phyloP scores from a whole-genome alignment of 345 rosid species.

The Pugionium cornutum region DNA sequence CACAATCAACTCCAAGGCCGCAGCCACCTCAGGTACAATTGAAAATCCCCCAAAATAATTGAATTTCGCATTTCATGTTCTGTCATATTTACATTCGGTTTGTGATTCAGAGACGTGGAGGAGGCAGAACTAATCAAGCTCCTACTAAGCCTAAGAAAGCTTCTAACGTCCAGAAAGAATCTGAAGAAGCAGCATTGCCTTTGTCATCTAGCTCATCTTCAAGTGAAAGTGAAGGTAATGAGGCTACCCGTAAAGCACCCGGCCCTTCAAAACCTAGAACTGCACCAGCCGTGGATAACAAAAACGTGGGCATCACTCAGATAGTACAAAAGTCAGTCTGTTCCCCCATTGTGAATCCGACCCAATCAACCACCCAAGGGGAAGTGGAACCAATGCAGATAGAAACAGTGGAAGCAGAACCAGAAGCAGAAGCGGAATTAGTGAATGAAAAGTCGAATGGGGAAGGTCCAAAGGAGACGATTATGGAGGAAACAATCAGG shows the following conservation, averaged over 20 bases:
- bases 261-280: slow-evolving; percentile 44
- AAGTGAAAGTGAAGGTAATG: slow-evolving; percentile 56
- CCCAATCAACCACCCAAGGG: slow-evolving; percentile 39
- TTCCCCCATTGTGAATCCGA: slow-evolving; percentile 43
- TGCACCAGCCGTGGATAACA: slow-evolving; percentile 34
- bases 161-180: slow-evolving; percentile 37
- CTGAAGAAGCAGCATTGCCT: slow-evolving; percentile 64
- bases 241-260: slow-evolving; percentile 38
- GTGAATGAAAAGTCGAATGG: slow-evolving; percentile 39
- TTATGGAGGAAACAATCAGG: slow-evolving; percentile 53
- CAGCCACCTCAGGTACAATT: slow-evolving; percentile 49
- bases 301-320: slow-evolving; percentile 32
- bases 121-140: slow-evolving; percentile 45
- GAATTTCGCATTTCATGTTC: not conserved
- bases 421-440: slow-evolving; percentile 43
- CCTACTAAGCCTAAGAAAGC: slow-evolving; percentile 50
- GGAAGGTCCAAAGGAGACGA: slow-evolving; percentile 52
- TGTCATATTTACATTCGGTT: slow-evolving; percentile 8
- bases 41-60: not conserved
- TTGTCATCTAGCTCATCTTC: slow-evolving; percentile 72
- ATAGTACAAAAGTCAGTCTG: slow-evolving; percentile 47
- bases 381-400: slow-evolving; percentile 54
- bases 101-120: slow-evolving; percentile 45
- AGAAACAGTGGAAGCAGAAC: slow-evolving; percentile 43
- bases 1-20: slow-evolving; percentile 50